Evolutionary conservation across 768 basidiomycete species (phyloP).

Genomic region (Suillus cothurnatus): DNA sequence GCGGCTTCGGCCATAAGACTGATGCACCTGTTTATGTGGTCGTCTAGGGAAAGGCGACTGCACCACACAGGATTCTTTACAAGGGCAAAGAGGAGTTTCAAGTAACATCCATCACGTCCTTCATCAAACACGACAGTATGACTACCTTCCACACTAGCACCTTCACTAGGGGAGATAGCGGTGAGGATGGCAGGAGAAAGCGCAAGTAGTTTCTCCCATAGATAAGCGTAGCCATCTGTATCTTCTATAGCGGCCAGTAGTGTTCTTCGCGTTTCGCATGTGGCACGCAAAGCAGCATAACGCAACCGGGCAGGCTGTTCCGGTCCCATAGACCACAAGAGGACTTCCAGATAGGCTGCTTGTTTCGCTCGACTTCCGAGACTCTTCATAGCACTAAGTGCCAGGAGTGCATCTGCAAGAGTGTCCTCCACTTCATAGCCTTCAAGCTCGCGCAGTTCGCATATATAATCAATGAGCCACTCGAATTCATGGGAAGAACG

Average conservation of each 20-base stretch:
- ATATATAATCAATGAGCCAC: constrained; percentile 12
- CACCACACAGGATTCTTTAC: not conserved
- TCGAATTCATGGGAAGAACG: constrained; percentile 6
- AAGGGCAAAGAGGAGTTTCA: constrained; percentile 5
- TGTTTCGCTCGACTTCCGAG: constrained; percentile 1
- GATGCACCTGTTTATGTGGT: constrained; percentile 5
- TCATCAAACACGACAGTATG: not conserved
- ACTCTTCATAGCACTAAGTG: constrained; percentile 7
- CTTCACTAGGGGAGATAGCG: constrained; percentile 5
- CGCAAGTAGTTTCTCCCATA: constrained; percentile 4
- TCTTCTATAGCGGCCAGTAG: not conserved
- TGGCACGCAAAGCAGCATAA: constrained; percentile 10
- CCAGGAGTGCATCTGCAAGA: constrained; percentile 14
- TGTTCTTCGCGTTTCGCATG: not conserved
- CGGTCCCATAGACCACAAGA: constrained; percentile 12
- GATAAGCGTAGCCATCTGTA: not conserved
- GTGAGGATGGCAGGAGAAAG: constrained; percentile 7
- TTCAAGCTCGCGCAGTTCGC: constrained; percentile 7
- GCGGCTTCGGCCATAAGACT: constrained; percentile 1
- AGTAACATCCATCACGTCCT: constrained; percentile 5
- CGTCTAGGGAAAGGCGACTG: constrained; percentile 3
- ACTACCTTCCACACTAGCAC: not conserved
- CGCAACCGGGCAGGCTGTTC: constrained; percentile 11
- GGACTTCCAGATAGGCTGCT: constrained; percentile 7
- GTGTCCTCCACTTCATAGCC: constrained; percentile 7